phyloP scores from a whole-genome alignment of 2,329 filamentous ascomycete species.

The Magnaporthiopsis incrustans region DNA sequence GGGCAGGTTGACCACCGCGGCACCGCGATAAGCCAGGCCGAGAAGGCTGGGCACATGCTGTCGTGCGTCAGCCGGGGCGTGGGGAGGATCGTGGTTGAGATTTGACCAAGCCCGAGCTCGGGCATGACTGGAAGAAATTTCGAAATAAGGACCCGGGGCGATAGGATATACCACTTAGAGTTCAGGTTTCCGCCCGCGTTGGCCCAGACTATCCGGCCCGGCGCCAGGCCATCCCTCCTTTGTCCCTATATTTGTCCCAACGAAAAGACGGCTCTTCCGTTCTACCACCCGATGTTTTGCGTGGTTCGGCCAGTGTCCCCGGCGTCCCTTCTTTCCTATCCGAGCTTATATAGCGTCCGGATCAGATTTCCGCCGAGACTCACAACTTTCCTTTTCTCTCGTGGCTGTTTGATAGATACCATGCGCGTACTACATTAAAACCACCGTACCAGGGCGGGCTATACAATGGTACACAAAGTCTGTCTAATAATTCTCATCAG shows the following conservation, averaged over 20 bases:
- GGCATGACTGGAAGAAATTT: neutral
- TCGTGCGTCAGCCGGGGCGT: slow-evolving; percentile 45
- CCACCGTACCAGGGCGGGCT: too few species aligned
- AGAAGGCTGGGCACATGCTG: slow-evolving; percentile 37
- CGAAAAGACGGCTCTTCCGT: neutral
- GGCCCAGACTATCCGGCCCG: neutral
- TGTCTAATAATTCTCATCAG: too few species aligned
- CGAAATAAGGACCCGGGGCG: too few species aligned
- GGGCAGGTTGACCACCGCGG: slow-evolving; percentile 42
- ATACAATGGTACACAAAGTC: too few species aligned
- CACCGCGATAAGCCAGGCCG: slow-evolving; percentile 35
- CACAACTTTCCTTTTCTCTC: too few species aligned
- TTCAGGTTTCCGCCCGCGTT: neutral
- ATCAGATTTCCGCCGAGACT: too few species aligned
- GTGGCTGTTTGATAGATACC: too few species aligned
- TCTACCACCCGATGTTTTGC: neutral
- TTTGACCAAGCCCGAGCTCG: slow-evolving; percentile 19
- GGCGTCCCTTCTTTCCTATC: neutral
- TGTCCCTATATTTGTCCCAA: neutral
- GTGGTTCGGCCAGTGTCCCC: too few species aligned
- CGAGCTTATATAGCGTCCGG: too few species aligned
- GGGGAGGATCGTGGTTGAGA: slow-evolving; percentile 39
- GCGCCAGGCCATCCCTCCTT: too few species aligned
- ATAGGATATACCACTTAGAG: neutral
- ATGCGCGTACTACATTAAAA: too few species aligned